These are phyloP conservation scores for Lathyrus sativus DNA, from an alignment of 306 rosid species.

Conservation along the genomic window DNA sequence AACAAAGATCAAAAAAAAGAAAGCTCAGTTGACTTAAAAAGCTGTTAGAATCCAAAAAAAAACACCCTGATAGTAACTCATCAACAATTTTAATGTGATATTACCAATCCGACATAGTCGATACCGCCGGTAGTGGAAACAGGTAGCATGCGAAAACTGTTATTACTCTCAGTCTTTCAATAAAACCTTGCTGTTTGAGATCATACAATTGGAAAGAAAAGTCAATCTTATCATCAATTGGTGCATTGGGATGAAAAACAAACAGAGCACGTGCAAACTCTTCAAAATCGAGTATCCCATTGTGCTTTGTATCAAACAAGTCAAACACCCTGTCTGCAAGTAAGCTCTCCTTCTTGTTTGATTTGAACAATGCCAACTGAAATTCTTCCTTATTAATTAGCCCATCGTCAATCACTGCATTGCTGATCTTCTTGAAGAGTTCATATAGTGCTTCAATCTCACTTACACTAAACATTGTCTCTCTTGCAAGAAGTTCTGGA, in stretches of 20 bases:
- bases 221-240: conserved; percentile 77
- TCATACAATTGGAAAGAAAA: conserved; percentile 87
- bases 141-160: no score
- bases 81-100: no score
- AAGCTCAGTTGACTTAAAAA: no score
- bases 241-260: conserved; percentile 90
- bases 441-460: conserved; percentile 91
- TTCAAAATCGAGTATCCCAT: conserved; percentile 83
- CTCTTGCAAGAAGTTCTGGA: conserved; percentile 89
- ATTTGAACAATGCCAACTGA: conserved; percentile 88
- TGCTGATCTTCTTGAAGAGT: conserved; percentile 84
- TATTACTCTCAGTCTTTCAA: no score
- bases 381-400: conserved; percentile 93
- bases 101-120: no score
- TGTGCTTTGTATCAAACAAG: conserved; percentile 83
- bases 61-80: no score
- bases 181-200: conserved; percentile 88
- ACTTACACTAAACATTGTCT: conserved; percentile 91
- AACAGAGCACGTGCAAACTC: conserved; percentile 94
- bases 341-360: conserved; percentile 88
- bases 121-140: no score
- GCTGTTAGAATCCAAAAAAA: no score
- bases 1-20: no score
- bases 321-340: conserved; percentile 95
- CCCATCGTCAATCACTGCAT: conserved; percentile 92